phyloP scores from a whole-genome alignment of 2,329 filamentous ascomycete species.

The Colletotrichum noveboracense region DNA sequence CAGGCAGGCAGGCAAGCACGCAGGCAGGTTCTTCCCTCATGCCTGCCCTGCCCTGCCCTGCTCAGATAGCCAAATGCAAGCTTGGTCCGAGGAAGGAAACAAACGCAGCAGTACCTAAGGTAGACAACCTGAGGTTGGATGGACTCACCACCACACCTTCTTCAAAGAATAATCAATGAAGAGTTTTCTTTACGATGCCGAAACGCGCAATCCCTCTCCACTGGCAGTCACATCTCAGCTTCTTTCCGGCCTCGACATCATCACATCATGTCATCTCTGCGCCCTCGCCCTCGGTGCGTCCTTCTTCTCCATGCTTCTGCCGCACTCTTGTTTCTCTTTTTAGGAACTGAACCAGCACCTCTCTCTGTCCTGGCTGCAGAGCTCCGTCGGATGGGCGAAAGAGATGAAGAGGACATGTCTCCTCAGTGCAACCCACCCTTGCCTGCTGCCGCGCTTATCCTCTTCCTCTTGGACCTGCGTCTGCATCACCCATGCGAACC shows the following conservation, averaged over 20 bases:
- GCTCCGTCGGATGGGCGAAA: constrained; percentile 1
- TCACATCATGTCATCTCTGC: constrained; percentile 14
- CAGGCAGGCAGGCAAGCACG: not conserved
- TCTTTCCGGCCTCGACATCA: not conserved
- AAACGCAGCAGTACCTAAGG: not conserved
- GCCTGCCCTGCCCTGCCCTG: not conserved
- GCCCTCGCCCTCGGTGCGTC: not conserved
- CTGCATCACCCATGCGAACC: constrained; percentile 31
- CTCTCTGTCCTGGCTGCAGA: not conserved
- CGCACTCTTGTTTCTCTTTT: not conserved
- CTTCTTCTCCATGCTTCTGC: not conserved
- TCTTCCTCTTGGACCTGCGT: constrained; percentile 48
- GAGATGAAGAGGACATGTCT: not conserved
- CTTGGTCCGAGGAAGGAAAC: not conserved
- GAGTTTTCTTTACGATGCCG: not conserved
- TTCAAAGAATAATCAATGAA: not conserved
- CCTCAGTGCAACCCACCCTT: constrained; percentile 19
- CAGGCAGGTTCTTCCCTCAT: not conserved
- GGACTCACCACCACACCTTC: not conserved
- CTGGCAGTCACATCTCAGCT: constrained; percentile 13
- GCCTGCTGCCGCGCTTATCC: constrained; percentile 38
- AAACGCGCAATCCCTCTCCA: constrained; percentile 1
- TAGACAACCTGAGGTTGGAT: not conserved
- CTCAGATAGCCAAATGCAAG: not conserved
- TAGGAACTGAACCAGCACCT: not conserved